Percentiles rank a stretch among this genome's conserved stretches.
Conservation (phyloP, 768 basidiomycete genomes). For the Boletus barrowsii region DNA sequence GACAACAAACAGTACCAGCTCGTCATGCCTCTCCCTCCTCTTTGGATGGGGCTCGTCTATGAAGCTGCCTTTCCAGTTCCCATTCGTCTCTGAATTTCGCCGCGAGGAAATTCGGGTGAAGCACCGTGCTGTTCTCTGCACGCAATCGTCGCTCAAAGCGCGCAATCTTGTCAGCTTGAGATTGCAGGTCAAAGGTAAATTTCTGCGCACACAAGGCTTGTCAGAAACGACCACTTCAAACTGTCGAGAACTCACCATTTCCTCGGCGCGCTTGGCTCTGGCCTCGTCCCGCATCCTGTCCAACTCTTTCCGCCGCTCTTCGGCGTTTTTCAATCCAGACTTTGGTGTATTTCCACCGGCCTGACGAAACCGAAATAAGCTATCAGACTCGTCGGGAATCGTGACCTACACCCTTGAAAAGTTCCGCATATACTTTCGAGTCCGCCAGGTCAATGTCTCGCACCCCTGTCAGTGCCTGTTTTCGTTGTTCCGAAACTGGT, state of each 20-base stretch:
- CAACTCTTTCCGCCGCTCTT: slow-evolving; percentile 65
- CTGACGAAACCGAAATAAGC: slow-evolving; percentile 22
- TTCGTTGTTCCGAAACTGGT: slow-evolving; percentile 30
- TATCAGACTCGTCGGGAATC: background rate
- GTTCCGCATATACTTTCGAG: slow-evolving; percentile 55
- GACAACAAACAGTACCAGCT: slow-evolving; percentile 11
- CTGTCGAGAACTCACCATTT: slow-evolving; percentile 43
- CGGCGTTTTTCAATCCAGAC: slow-evolving; percentile 52
- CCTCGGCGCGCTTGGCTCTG: slow-evolving; percentile 50
- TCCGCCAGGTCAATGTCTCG: slow-evolving; percentile 65
- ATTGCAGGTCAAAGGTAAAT: slow-evolving; percentile 53
- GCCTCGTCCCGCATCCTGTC: slow-evolving; percentile 71
- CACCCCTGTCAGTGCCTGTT: slow-evolving; percentile 44
- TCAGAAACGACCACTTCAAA: slow-evolving; percentile 5
- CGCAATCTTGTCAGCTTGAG: slow-evolving; percentile 57
- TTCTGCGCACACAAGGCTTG: slow-evolving; percentile 32
- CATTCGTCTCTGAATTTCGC: slow-evolving; percentile 55
- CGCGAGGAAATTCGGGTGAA: slow-evolving; percentile 61
- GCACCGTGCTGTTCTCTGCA: slow-evolving; percentile 46
- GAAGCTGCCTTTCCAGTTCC: slow-evolving; percentile 38
- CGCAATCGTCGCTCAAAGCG: slow-evolving; percentile 59
- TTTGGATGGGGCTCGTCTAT: slow-evolving; percentile 21
- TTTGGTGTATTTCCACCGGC: slow-evolving; percentile 43
- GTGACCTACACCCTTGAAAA: slow-evolving; percentile 54
- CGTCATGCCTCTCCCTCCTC: slow-evolving; percentile 36